Conservation (phyloP, 2,329 filamentous ascomycete genomes). For the Pestalotiopsis sp. region DNA sequence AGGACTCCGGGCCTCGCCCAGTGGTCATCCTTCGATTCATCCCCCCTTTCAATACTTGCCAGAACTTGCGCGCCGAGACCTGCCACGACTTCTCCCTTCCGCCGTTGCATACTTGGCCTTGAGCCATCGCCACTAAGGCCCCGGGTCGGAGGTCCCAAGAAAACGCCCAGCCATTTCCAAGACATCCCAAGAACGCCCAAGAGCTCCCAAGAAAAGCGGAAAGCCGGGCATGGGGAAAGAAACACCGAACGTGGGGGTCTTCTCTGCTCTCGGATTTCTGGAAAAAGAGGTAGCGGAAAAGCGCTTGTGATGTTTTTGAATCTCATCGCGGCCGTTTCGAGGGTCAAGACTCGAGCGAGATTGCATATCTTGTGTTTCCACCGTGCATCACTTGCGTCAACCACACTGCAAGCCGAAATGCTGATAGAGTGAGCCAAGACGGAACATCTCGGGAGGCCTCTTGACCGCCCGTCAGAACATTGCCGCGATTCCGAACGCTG, state of each 20-base stretch:
- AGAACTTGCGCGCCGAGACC: constrained; percentile 1
- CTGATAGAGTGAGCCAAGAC: not conserved
- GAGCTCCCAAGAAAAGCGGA: not conserved
- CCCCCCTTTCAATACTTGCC: not conserved
- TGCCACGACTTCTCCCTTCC: not conserved
- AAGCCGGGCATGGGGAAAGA: not conserved
- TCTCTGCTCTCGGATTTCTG: not conserved
- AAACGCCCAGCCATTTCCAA: not conserved
- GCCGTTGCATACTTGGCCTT: constrained; percentile 6
- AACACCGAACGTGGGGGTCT: not conserved
- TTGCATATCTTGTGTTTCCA: not conserved
- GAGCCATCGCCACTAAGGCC: not conserved
- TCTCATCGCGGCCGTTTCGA: not conserved
- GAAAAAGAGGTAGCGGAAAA: not conserved
- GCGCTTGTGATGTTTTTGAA: not conserved
- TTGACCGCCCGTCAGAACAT: not conserved
- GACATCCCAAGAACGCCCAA: not conserved
- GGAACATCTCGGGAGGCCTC: constrained; percentile 1
- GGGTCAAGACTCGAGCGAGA: not conserved
- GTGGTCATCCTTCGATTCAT: not conserved
- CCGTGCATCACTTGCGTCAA: not conserved
- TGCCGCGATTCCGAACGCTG: not conserved
- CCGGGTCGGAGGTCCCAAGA: not conserved
- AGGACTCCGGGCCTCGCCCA: not conserved
- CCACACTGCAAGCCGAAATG: not conserved